These are phyloP conservation scores for Sedum album DNA, from an alignment of 164 flowering plant species.

Conservation along the genomic window DNA sequence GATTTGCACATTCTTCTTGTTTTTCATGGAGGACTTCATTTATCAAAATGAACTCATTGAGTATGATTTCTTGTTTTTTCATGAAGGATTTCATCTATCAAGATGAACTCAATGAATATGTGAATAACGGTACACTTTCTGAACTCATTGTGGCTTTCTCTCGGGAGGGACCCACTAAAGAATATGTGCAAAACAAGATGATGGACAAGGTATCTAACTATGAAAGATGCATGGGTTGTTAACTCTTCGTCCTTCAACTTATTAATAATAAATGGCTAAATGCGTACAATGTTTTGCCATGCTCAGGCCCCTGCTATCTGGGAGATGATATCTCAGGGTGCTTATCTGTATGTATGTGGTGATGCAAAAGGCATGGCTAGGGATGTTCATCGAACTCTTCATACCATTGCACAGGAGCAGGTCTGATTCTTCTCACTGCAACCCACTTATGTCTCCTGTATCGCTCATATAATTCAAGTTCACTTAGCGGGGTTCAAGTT, in stretches of 20 bases:
- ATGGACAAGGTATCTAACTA: conserved; percentile 73
- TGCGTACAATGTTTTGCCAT: conserved; percentile 1
- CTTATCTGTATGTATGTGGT: conserved; percentile 85
- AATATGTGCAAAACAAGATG: conserved; percentile 97
- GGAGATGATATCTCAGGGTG: conserved; percentile 78
- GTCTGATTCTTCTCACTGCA: conserved; percentile 14
- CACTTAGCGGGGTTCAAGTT: background rate
- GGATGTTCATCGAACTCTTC: conserved; percentile 87
- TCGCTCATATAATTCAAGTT: background rate
- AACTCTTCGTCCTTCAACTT: background rate
- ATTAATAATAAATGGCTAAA: background rate
- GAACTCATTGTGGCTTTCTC: conserved; percentile 87
- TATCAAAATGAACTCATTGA: conserved; percentile 25
- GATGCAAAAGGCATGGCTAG: conserved; percentile 99
- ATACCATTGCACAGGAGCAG: conserved; percentile 91
- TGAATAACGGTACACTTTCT: conserved; percentile 66
- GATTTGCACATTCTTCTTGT: background rate
- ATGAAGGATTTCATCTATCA: conserved; percentile 89
- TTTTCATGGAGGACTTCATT: conserved; percentile 55
- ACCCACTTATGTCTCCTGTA: background rate
- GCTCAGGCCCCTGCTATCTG: conserved; percentile 75
- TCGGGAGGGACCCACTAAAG: conserved; percentile 79
- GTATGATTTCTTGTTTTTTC: too few species aligned
- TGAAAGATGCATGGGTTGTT: too few species aligned
- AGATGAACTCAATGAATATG: conserved; percentile 70